Base-by-base conservation (phyloP, 2,329 filamentous ascomycete species). In the Hypoxylon sp. region DNA sequence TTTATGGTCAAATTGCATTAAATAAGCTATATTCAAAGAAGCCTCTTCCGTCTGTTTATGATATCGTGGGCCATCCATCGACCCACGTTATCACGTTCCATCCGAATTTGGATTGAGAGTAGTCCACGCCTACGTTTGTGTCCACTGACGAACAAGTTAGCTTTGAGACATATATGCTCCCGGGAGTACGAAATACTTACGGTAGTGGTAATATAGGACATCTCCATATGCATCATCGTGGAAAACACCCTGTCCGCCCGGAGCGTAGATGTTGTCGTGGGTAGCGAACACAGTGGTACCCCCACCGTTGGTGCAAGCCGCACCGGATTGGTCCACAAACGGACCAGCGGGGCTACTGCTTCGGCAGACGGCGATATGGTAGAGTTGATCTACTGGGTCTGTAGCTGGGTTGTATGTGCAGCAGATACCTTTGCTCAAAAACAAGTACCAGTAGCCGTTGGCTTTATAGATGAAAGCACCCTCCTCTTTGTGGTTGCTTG, bases 131-230 rank as follows among this genome's bases (percentile, higher is more conserved):
- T 46, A 82, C 72, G 1, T 66, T 74, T 0, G 74, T 81, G 55
- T 83, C 73, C 11, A 82, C 72, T 55, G 11, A 29, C 16, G 4
- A 44, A 27, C 11, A 46, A 20, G 29, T 58, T 49, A 58, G 30
- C 17, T 23, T n/a, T 7, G 27, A 26, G n/a, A 7, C 15, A 23
- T 4, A 3, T 8, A 13, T 12, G 11, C 11, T 3, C 8, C 13
- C 17, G 5, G 5, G 9, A 5, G 19, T 6, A 12, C 25, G 8
- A 42, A 25, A 25, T 9, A 42, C 51, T 67, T 57, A 69, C 71
- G 71, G 55, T 86, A 86, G 59, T 86, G 81, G 62, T 86, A 86
- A 64, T 85, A 85, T 2, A 86, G 69, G 7, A 86, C 75, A n/a
- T 77, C 73, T 1, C 82, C 82, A 8, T 72, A 61, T 0, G 57